Evolutionary conservation across 371 early-diverging fungal genomes (phyloP), one percentile per base, ranked within the genome.

Genomic region (Rhizopus microsporus): DNA sequence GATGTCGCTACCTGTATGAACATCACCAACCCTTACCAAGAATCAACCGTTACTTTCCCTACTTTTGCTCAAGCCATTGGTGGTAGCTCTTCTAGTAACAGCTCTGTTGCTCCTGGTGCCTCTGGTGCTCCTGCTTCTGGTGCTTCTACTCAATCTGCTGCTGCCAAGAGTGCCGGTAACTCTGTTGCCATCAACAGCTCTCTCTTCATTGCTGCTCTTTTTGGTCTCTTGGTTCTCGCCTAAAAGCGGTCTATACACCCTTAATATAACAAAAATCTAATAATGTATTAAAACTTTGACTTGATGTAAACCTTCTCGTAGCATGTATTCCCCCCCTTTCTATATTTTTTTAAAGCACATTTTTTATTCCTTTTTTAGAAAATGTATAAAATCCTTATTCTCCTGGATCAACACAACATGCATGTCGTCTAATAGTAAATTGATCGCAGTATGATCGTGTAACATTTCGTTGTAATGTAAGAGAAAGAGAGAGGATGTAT

Each of bases 1-100:
- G 69, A 71, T 51, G 70, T 75, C 33, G 76, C 79, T 46, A 75
- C 74, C 45, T 78, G 79, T 43, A 65, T 67, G 61, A 75, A 75
- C 65, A 73, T 78, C 34, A 62, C 74, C 38, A 54, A 73, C 45
- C 75, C 79, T 29, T 78, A 78, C 56, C 53, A 54, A 38, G 75
- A 78, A 51, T 51, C 57, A 10, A 53, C 62, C 16, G 53, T 75
- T 29, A 57, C 63, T 15, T 75, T 69, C 60, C 68, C 62, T 23
- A 59, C 57, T 40, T 69, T 62, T 44, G 66, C 57, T 23, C 55
- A 62, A 39, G 49, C 45, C 38, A 54, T 65, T 35, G 51, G 52
- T 23, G 45, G 50, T 38, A 31, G 39, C 13, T 56, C 59, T 29
- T 55, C 54, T 32, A 13, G 10, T 37, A 37, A 13, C 38, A 37